Base-by-base conservation (phyloP, 2,329 filamentous ascomycete genomes). In the Aspergillus calidoustus region DNA sequence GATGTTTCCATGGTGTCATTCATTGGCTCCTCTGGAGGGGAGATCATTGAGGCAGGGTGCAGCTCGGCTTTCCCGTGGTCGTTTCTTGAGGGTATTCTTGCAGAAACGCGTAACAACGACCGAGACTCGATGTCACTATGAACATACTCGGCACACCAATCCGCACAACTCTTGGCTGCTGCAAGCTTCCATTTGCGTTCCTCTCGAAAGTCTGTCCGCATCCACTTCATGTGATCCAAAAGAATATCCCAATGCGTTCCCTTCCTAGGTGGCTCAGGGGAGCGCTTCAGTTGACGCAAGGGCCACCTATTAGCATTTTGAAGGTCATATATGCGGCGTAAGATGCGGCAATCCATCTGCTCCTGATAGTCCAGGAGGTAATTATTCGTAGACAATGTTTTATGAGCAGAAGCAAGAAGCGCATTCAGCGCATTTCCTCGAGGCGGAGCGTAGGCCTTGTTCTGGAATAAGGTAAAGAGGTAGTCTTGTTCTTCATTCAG, bases 221-320 rank as follows among this genome's bases (percentile, higher is more conserved):
- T 96, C 94, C 94, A 98, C 76, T 93, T 96, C 86, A 94, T 92
- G 80, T 99, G 93, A 68, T 93, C 86, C 34, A 99, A 81, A 59
- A 98, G 76, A 56, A 94, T 85, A 77, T 99, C 95, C 86, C 89
- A 91, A 68, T 98, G 94, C 2, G 90, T 89, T 1, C 87, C 84
- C 19, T 89, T 89, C 43, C 92, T 87, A 4, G 86, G 83, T 4
- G 94, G 93, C 76, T 99, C 95, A 1, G 88, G 84, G 44, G 89
- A 91, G 60, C 93, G 90, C 72, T 96, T 92, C 48, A 93, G 88
- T 72, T 99, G 95, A 56, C 94, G 86, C 51, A 99, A 78, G 5
- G 93, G 95, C 94, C 95, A 98, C 71, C 94, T 90, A 69, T 96
- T 93, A 34, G 90, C 88, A 71, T 94, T 92, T 72, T 99, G 95